These are phyloP conservation scores for Sporothrix protearum DNA, from an alignment of 2,329 filamentous ascomycete species.

Conservation along the genomic window DNA sequence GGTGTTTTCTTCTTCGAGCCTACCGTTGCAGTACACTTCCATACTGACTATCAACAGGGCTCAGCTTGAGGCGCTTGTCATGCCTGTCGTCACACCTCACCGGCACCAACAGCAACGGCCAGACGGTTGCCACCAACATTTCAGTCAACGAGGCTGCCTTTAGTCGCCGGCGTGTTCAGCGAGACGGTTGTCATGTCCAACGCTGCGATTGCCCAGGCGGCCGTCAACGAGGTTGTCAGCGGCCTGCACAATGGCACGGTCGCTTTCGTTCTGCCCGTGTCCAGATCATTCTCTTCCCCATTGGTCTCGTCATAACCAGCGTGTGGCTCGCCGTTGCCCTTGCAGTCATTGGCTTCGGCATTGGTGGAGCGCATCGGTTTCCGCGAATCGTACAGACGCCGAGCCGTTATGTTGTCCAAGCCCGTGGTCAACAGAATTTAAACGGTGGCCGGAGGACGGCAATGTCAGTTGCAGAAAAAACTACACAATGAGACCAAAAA, in stretches of 20 bases:
- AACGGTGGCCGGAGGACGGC: not conserved
- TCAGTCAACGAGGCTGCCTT: constrained; percentile 69
- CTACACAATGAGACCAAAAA: not conserved
- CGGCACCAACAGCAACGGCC: constrained; percentile 51
- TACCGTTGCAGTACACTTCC: not conserved
- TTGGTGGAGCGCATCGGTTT: constrained; percentile 64
- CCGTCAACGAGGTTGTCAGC: constrained; percentile 47
- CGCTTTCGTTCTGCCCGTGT: constrained; percentile 66
- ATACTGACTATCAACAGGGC: constrained; percentile 40
- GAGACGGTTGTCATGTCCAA: constrained; percentile 52
- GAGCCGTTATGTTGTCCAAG: constrained; percentile 45
- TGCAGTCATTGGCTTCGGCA: constrained; percentile 60
- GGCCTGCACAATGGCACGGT: constrained; percentile 50
- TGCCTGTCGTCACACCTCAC: constrained; percentile 65
- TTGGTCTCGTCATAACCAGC: constrained; percentile 64
- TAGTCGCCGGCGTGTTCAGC: constrained; percentile 66
- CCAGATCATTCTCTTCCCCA: constrained; percentile 64
- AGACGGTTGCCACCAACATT: constrained; percentile 58
- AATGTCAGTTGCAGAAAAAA: not conserved
- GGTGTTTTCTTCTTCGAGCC: no score
- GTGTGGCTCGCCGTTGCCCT: constrained; percentile 59
- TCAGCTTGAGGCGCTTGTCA: constrained; percentile 59
- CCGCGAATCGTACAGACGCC: constrained; percentile 58
- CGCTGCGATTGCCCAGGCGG: constrained; percentile 46
- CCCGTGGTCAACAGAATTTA: constrained; percentile 34